Conservation (phyloP, 345 rosid species). For the Rhodamnia rubescens region DNA sequence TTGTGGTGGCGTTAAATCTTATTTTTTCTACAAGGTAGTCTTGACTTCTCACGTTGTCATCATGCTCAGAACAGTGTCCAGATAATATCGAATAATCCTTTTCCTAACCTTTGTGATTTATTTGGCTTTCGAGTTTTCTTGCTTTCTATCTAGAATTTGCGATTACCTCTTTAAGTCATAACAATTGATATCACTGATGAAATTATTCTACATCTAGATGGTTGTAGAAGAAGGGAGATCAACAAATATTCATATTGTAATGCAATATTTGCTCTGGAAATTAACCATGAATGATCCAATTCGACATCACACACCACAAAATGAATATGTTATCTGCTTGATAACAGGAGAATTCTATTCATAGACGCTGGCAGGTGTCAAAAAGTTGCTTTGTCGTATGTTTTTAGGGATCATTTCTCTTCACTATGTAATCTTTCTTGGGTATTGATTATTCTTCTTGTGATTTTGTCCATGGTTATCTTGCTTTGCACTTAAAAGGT, state of each 20-base stretch:
- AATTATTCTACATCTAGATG: neutral
- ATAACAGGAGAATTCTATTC: neutral
- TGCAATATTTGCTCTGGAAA: neutral
- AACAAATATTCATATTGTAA: neutral
- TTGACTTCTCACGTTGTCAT: neutral
- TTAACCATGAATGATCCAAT: neutral
- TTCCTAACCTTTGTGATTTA: neutral
- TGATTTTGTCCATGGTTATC: neutral
- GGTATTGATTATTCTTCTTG: too few relatives aligned
- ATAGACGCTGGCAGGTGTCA: neutral
- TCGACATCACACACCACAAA: neutral
- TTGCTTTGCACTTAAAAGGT: conserved; percentile 16
- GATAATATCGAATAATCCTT: neutral
- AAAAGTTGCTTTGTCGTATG: neutral
- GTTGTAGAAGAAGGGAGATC: neutral
- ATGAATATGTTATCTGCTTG: neutral
- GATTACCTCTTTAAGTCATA: neutral
- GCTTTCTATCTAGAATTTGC: neutral
- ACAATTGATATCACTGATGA: neutral
- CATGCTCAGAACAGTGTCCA: neutral
- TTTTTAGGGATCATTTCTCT: neutral
- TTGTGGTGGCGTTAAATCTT: neutral
- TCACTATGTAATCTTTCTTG: too few relatives aligned
- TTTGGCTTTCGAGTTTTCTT: neutral
- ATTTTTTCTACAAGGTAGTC: neutral